Evolutionary conservation across 768 basidiomycete genomes (phyloP), one percentile per base, ranked within the genome.

Genomic region (Lactarius hengduanensis): DNA sequence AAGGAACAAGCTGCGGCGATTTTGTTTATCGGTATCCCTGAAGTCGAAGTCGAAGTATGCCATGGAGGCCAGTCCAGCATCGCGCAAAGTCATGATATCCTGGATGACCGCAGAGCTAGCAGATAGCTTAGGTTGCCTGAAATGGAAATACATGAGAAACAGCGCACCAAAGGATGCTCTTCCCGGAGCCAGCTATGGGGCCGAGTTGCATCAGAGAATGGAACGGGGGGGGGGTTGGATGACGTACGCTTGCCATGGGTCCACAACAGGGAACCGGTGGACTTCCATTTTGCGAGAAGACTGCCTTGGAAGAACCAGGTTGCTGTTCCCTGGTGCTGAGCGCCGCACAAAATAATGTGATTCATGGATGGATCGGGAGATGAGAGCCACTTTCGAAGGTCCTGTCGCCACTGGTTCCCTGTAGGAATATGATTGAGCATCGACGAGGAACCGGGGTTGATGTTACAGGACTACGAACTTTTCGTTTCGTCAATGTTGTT

Each of bases 341-440:
- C 22, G 6, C 3, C 22, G 26, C 13, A 53, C 22, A 26, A 26
- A 13, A 26, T 53, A 4, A 53, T 15, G 22, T 53, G 50, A 26
- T 53, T 53, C 6, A 26, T 26, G 13, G 50, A 53, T 53, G 50
- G 50, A 26, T 53, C 50, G 1, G 50, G 50, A 26, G 50, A 53
- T 26, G 50, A 53, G 50, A 53, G 10, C 50, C 50, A 53, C 50
- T 26, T 53, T 53, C 50, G 50, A 22, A 53, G 50, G 50, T 53
- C 50, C 22, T 53, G 13, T 53, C 50, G 50, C 50, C 50, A 53
- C 22, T 53, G 50, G 22, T 3, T 53, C 13, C 0, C 50, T 53
- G 43, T 43, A 7, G 0, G 11, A 5, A 11, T 53, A 15, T 26
- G n/a, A n/a, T n/a, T 15, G 15, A 53, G 13, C 26, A 15, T 53